A percentile compares a stretch with the other conserved stretches of the same genome.
Conservation (phyloP, 768 basidiomycete species). For the Tephrocybe sp. region DNA sequence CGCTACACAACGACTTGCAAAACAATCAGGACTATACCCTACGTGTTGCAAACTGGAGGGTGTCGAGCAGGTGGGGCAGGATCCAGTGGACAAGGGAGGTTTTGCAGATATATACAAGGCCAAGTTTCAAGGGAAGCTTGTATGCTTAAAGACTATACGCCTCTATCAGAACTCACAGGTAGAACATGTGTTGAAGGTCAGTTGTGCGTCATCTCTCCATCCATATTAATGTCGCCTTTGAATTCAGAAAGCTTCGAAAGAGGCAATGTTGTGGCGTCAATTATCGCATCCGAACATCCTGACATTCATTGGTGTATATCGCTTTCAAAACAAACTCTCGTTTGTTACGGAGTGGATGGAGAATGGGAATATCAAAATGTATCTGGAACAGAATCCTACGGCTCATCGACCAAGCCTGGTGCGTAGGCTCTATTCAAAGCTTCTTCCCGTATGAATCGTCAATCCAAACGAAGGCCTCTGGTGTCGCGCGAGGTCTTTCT, state of each 20-base stretch:
- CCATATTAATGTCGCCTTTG: neutral
- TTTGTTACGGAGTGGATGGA: slow-evolving; percentile 16
- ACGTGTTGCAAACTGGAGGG: neutral
- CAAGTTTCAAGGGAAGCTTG: neutral
- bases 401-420: neutral
- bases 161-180: neutral
- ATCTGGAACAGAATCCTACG: neutral
- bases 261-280: slow-evolving; percentile 1
- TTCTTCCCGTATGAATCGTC: too few species aligned
- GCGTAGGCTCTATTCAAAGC: too few species aligned
- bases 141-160: slow-evolving; percentile 2
- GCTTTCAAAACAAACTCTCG: slow-evolving; percentile 8
- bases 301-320: slow-evolving; percentile 15
- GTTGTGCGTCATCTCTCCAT: neutral
- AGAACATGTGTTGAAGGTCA: neutral
- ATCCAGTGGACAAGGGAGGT: neutral
- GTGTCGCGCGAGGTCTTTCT: neutral
- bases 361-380: neutral
- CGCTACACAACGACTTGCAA: neutral
- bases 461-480: neutral
- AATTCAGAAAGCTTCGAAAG: neutral
- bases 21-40: neutral
- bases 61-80: neutral
- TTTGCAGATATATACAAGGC: slow-evolving; percentile 5
- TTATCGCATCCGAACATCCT: slow-evolving; percentile 9